Conservation (phyloP, 1,139 yeast genomes). For the Candida tetrigidarum region DNA sequence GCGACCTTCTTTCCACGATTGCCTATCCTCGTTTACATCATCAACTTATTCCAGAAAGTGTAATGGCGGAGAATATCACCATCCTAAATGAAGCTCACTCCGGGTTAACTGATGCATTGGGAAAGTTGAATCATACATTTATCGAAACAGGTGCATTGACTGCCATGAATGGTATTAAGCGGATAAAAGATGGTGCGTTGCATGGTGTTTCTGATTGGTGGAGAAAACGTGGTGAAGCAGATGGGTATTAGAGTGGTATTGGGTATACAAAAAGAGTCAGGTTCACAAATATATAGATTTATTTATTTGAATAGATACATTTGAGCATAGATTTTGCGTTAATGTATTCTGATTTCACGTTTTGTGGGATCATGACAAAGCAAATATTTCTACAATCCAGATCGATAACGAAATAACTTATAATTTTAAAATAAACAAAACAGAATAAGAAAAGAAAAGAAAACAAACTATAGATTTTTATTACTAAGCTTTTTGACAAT, state of each 20-base stretch:
- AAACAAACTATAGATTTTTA: no score
- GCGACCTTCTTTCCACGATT: conserved; percentile 67
- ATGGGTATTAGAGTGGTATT: conserved; percentile 40
- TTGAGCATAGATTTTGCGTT: no score
- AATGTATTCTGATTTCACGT: no score
- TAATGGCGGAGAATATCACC: conserved; percentile 58
- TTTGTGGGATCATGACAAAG: no score
- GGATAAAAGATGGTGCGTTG: conserved; percentile 19
- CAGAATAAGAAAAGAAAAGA: no score
- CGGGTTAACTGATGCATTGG: conserved; percentile 20
- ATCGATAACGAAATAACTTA: no score
- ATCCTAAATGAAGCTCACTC: conserved; percentile 33
- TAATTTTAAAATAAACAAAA: no score
- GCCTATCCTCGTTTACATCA: conserved; percentile 87
- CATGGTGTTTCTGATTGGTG: conserved; percentile 51
- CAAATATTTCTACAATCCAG: no score
- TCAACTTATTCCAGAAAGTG: conserved; percentile 77
- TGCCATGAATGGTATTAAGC: conserved; percentile 47
- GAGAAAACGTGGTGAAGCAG: conserved; percentile 48
- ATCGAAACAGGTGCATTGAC: conserved; percentile 41
- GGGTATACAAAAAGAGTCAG: no score
- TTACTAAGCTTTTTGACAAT: background rate
- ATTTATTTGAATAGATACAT: no score
- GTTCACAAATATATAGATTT: no score
- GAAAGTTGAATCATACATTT: conserved; percentile 32